Conservation (phyloP, 2,329 filamentous ascomycete species). For the Aureobasidium sp. region DNA sequence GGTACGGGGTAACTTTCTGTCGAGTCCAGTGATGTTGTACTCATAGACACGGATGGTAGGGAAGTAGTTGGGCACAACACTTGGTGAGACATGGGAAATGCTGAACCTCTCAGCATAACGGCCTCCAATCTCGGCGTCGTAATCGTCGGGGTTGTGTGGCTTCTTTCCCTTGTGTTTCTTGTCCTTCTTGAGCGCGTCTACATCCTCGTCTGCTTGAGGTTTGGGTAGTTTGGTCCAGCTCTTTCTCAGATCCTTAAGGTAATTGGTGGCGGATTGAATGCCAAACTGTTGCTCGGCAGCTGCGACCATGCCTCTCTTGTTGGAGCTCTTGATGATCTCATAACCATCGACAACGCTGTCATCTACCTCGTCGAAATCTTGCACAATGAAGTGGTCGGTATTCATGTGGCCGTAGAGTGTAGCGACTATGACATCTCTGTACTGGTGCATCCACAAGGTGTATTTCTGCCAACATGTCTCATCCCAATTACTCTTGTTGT, state of each 20-base stretch:
- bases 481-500: conserved; percentile 82
- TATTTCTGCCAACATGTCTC: conserved; percentile 99
- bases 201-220: conserved; percentile 16
- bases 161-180: conserved; percentile 41
- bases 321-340: conserved; percentile 18
- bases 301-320: conserved; percentile 27
- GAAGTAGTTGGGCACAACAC: conserved; percentile 70
- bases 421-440: conserved; percentile 76
- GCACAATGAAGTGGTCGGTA: conserved; percentile 90
- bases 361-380: conserved; percentile 71
- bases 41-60: conserved; percentile 83
- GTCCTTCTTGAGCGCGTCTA: conserved; percentile 25
- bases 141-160: conserved; percentile 43
- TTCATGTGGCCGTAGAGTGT: conserved; percentile 95
- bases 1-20: conserved; percentile 24
- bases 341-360: conserved; percentile 41
- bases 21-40: conserved; percentile 80
- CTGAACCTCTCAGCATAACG: conserved; percentile 79
- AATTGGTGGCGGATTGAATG: conserved; percentile 60
- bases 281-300: conserved; percentile 47
- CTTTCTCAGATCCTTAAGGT: conserved; percentile 67
- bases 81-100: conserved; percentile 70
- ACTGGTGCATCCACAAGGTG: conserved; percentile 80
- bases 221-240: conserved; percentile 67
- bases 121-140: conserved; percentile 63